These are phyloP conservation scores for Spergularia bocconei DNA, from an alignment of 148 eudicot species.

Conservation along the genomic window DNA sequence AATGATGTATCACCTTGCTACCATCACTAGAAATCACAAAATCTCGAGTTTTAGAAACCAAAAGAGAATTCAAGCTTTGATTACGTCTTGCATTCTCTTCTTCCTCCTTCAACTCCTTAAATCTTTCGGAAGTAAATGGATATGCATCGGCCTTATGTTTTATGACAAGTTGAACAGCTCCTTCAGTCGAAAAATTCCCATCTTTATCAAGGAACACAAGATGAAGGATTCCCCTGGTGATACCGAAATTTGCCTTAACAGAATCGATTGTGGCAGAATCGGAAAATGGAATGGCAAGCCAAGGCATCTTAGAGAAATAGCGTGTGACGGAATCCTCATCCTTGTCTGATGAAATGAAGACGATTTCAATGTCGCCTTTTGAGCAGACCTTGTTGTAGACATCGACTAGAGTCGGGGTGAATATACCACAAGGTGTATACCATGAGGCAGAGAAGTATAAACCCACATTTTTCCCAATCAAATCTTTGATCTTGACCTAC, in stretches of 20 bases:
- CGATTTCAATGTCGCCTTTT: slow-evolving; percentile 41
- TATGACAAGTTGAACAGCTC: slow-evolving; percentile 40
- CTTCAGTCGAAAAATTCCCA: slow-evolving; percentile 37
- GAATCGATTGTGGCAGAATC: slow-evolving; percentile 29
- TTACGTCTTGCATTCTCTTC: slow-evolving; percentile 41
- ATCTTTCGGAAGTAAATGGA: slow-evolving; percentile 41
- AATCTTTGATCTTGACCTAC: slow-evolving; percentile 43
- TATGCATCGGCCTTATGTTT: slow-evolving; percentile 39
- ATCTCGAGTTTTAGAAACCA: slow-evolving; percentile 44
- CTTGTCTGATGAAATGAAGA: slow-evolving; percentile 44
- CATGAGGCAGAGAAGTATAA: slow-evolving; percentile 57
- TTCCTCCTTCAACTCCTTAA: slow-evolving; percentile 37
- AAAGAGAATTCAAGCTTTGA: slow-evolving; percentile 45
- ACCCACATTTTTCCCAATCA: slow-evolving; percentile 46
- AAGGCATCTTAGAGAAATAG: slow-evolving; percentile 54
- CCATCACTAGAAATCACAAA: slow-evolving; percentile 41
- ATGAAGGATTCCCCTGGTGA: slow-evolving; percentile 46
- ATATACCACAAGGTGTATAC: slow-evolving; percentile 53
- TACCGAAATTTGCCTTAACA: slow-evolving; percentile 28
- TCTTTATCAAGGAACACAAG: slow-evolving; percentile 43
- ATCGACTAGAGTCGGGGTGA: slow-evolving; percentile 43
- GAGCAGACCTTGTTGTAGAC: slow-evolving; percentile 37
- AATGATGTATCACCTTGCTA: slow-evolving; percentile 29
- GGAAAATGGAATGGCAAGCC: slow-evolving; percentile 55
- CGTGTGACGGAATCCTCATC: slow-evolving; percentile 41